Base-by-base conservation (phyloP, 2,329 filamentous ascomycete species). In the Triangularia setosa region DNA sequence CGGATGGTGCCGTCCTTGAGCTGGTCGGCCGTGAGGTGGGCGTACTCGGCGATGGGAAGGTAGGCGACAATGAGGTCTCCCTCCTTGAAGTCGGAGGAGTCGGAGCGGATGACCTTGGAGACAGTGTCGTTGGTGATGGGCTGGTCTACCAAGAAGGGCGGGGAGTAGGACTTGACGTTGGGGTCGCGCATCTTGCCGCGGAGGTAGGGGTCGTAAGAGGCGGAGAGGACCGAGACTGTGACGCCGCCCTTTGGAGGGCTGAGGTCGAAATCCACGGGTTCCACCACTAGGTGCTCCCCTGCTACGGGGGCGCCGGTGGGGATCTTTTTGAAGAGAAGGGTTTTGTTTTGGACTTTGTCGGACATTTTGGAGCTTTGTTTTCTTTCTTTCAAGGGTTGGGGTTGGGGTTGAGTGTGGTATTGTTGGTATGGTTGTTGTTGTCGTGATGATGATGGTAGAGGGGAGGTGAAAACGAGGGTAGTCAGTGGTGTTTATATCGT, bases 141-240 rank as follows among this genome's bases (percentile, higher is more conserved):
- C 70, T 84, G 77, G 74, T 83, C 81, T 56, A 91, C 75, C 16
- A 81, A 74, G 72, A 87, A 92, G 2, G 89, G 76, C 1, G 88
- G 80, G 23, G 81, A 75, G 80, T 93, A 95, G 9, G 90, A 92
- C 78, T 90, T 86, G 73, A 79, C 72, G 35, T 80, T 75, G 6
- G 90, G 73, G 57, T 81, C 77, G 57, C 91, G 88, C 90, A 96
- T 93, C 70, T 86, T 85, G 66, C 90, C 90, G 64, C 93, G 90
- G 81, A 91, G 87, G 80, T 96, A 96, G 1, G 92, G 92, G 76
- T 96, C 92, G 78, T 90, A 90, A 48, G 90, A 93, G 68, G 87
- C 82, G 76, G 90, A 92, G 72, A 89, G 84, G 70, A 90, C 85
- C 79, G 92, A 85, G 68, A 89, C 78, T 30, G 86, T 85, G 58